Conservation (phyloP, 371 early-diverging fungal species). For the Mortierella sp. region DNA sequence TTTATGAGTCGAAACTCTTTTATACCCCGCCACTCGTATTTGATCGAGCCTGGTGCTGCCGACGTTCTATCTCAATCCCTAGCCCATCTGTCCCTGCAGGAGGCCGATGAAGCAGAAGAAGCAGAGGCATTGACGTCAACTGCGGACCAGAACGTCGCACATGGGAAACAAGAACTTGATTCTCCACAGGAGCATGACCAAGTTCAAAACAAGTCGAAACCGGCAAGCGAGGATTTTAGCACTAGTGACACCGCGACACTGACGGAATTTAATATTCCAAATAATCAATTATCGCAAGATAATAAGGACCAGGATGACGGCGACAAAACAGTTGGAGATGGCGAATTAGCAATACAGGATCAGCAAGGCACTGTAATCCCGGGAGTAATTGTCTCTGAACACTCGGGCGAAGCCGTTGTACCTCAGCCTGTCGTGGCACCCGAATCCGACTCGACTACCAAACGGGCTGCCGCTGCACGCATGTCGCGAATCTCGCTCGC, state of each 20-base stretch:
- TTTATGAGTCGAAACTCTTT: conserved; percentile 37
- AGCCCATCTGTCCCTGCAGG: conserved; percentile 56
- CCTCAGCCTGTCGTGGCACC: not conserved
- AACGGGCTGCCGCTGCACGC: conserved; percentile 38
- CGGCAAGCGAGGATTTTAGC: not conserved
- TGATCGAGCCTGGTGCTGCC: conserved; percentile 49
- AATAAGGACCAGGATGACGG: conserved; percentile 20
- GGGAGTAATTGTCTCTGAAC: conserved; percentile 44
- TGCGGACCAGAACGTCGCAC: not conserved
- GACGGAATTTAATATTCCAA: not conserved
- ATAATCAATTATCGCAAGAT: not conserved
- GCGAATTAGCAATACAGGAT: not conserved
- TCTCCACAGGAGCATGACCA: not conserved
- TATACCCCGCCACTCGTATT: conserved; percentile 49
- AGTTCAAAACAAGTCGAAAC: not conserved
- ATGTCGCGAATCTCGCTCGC: conserved; percentile 48
- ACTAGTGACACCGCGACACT: not conserved
- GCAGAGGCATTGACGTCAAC: conserved; percentile 10
- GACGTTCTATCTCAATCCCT: conserved; percentile 46
- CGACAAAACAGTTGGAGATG: conserved; percentile 5
- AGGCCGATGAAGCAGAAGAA: conserved; percentile 59
- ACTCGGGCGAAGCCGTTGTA: conserved; percentile 15
- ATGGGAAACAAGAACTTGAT: conserved; percentile 22
- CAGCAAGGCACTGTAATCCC: conserved; percentile 23
- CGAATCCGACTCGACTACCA: conserved; percentile 18